A percentile compares a stretch with the other conserved stretches of the same genome.
Evolutionary conservation across 176 grass and related monocot genomes (phyloP).

Genomic region (Triticum turgidum): DNA sequence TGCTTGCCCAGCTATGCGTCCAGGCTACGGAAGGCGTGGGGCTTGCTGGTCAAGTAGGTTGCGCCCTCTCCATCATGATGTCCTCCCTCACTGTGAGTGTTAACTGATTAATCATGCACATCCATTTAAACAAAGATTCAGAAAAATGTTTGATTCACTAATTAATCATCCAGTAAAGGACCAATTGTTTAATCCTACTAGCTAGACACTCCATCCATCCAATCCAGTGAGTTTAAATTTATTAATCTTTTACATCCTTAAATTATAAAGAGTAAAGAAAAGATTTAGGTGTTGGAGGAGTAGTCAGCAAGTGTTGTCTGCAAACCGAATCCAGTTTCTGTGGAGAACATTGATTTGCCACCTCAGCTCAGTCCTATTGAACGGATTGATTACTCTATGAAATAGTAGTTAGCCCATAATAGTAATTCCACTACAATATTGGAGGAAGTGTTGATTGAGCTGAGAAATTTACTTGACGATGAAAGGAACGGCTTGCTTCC

Average conservation of each 20-base stretch:
- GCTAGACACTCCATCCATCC: no score
- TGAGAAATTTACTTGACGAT: slow-evolving; percentile 30
- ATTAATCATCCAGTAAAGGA: no score
- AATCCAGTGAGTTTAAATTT: no score
- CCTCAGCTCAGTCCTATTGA: slow-evolving; percentile 34
- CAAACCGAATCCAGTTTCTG: slow-evolving; percentile 30
- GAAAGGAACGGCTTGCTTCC: slow-evolving; percentile 6
- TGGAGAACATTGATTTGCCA: slow-evolving; percentile 56
- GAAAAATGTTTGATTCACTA: no score
- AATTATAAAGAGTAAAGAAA: slow-evolving; percentile 45
- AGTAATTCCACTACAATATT: slow-evolving; percentile 30
- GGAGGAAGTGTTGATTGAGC: slow-evolving; percentile 48
- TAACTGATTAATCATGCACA: no score
- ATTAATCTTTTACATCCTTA: neutral
- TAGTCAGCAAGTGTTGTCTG: slow-evolving; percentile 43
- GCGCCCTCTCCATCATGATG: no score
- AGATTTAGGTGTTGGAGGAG: slow-evolving; percentile 44
- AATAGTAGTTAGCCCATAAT: slow-evolving; percentile 54
- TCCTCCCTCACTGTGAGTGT: no score
- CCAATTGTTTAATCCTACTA: no score
- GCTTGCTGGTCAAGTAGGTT: no score
- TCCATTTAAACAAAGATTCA: no score
- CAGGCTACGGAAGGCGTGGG: no score
- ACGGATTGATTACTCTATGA: slow-evolving; percentile 3
- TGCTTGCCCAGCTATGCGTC: no score